Base-by-base conservation (phyloP, 2,329 filamentous ascomycete genomes). In the Hypoxylon sp. region DNA sequence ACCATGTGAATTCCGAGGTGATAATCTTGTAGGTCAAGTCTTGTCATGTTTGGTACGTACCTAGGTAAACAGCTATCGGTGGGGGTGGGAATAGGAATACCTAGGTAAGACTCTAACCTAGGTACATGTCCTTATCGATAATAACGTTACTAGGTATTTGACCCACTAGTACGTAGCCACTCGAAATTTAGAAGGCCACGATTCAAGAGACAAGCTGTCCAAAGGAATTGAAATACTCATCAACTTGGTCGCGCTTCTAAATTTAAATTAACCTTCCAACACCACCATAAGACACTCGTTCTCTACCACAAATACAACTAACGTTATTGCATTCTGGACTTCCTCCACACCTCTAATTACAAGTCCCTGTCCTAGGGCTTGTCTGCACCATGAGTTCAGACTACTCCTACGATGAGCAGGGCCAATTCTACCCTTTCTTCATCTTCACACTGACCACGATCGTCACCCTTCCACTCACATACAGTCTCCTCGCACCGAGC, bases 381-480 rank as follows among this genome's bases (percentile, higher is more conserved):
- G 63, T 70, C 68, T 68, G 69, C 78, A 89, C 83, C 78, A 95
- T 95, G 89, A 94, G 90, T 77, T 92, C 91, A 75, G 94, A 98
- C 80, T 99, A 99, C 85, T 96, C 92, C 74, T 99, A 99, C 83
- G 95, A 99, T 86, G 92, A 97, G 77, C 89, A 95, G 87, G 94
- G 93, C 73, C 92, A 97, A 87, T 97, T 97, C 84, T 99, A 97
- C 85, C 95, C 96, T 71, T 97, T 97, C 87, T 99, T 99, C 84
- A 90, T 98, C 80, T 89, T 97, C 76, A 97, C 94, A 44, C 85
- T 98, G 74, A 89, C 91, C 67, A 89, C 90, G 74, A 88, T 99
- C 70, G 86, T 97, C 79, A 97, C 95, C 32, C 81, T 97, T 62
- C 94, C 94, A 65, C 85, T 97, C 74, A 97, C 94, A 73, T 97